Base-by-base conservation (phyloP, 2,329 filamentous ascomycete species). In the Nothomitra cinnamomea region DNA sequence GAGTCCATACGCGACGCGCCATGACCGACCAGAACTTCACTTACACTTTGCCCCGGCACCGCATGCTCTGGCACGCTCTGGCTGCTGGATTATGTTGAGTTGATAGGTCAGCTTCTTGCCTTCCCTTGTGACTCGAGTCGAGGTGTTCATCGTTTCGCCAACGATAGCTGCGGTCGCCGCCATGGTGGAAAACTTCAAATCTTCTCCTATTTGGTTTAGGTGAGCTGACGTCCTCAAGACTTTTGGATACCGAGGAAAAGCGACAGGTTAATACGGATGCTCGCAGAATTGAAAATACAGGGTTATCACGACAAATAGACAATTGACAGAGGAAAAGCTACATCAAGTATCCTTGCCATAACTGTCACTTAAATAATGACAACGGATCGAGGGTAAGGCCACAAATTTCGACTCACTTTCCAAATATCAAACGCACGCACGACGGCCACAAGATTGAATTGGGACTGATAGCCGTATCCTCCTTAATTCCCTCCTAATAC, bases 31-130 rank as follows among this genome's bases (percentile, higher is more conserved):
- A 19, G 12, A 15, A 12, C 3, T n/a, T 21, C 45, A 60, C 83
- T 69, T 75, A 94, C 87, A 94, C 72, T 96, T 96, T 53, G 87
- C 87, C 56, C 92, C 92, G 54, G 88, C 89, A 63, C 92, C 92
- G 67, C 92, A 98, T 54, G 92, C 92, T 72, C 92, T 79, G 51
- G 92, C 90, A 62, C 89, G 85, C 70, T 94, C 85, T 19, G 92
- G 92, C 66, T 96, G 87, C 69, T 98, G 92, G 61, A 95, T 82
- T 54, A 96, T 88, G 56, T 79, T 80, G 67, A 96, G 73, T 58
- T 78, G 75, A 68, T 96, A 96, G 64, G 80, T 87, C 60, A 95
- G 77, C 58, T 75, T 80, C 60, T 85, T 80, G 57, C 86, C 86
- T 61, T 84, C 82, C 61, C 80, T 80, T 42, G 87, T 94, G 53